Evolutionary conservation across 306 rosid genomes (phyloP).

Genomic region (Fagus sylvatica): DNA sequence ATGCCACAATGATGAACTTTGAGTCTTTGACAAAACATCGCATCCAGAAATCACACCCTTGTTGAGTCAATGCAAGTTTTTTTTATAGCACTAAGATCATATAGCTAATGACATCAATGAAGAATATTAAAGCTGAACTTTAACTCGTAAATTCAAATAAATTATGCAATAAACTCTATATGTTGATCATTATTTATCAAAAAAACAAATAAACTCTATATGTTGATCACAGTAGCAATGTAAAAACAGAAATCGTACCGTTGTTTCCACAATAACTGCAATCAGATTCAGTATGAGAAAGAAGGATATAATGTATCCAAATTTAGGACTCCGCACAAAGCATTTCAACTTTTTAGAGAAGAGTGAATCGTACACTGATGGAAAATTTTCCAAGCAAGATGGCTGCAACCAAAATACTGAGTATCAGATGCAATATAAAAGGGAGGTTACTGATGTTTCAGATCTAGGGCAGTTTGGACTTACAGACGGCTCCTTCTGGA

Average conservation of each 20-base stretch:
- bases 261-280: constrained; percentile 91
- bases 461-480: constrained; percentile 32
- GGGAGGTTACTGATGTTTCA: constrained; percentile 22
- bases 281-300: constrained; percentile 68
- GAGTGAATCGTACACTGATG: constrained; percentile 50
- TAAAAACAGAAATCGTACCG: constrained; percentile 56
- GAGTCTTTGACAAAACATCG: constrained; percentile 14
- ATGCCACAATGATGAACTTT: background rate
- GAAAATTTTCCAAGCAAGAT: constrained; percentile 64
- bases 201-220: background rate
- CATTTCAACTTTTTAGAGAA: constrained; percentile 65
- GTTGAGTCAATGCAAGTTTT: constrained; percentile 19
- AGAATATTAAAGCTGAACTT: background rate
- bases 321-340: constrained; percentile 67
- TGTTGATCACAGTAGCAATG: constrained; percentile 6
- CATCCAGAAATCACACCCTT: constrained; percentile 8
- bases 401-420: constrained; percentile 60
- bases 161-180: constrained; percentile 3
- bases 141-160: background rate
- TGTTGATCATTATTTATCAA: background rate
- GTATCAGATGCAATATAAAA: constrained; percentile 29
- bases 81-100: background rate
- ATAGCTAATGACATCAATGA: background rate
- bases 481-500: constrained; percentile 81
- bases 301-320: constrained; percentile 84